Conservation (phyloP, 257 asterid species). For the Gentiana straminea region DNA sequence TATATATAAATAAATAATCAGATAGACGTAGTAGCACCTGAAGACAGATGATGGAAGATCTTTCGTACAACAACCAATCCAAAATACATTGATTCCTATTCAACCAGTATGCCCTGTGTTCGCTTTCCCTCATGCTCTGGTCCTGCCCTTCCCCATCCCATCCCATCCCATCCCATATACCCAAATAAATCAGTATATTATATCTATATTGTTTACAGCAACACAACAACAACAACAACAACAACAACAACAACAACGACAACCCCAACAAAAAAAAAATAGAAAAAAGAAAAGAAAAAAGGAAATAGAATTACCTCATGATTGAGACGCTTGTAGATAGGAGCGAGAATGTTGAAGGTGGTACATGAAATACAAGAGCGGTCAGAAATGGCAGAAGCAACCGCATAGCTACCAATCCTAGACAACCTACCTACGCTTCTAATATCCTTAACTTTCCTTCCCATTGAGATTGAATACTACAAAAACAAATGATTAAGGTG, state of each 20-base stretch:
- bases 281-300: neutral
- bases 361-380: constrained; percentile 86
- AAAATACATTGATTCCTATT: constrained; percentile 68
- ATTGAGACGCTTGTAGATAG: constrained; percentile 83
- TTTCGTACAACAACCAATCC: constrained; percentile 85
- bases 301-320: constrained; percentile 31
- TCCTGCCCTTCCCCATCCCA: constrained; percentile 51
- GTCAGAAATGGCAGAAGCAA: constrained; percentile 70
- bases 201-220: neutral
- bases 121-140: constrained; percentile 84
- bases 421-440: constrained; percentile 39
- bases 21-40: constrained; percentile 40
- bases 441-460: constrained; percentile 10
- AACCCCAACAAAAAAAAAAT: neutral
- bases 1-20: neutral
- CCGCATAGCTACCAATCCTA: constrained; percentile 72
- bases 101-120: constrained; percentile 74
- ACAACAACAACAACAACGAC: neutral
- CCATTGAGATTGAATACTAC: constrained; percentile 3
- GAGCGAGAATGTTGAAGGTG: constrained; percentile 93
- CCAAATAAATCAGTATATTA: too few relatives aligned
- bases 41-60: constrained; percentile 95
- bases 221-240: constrained; percentile 3
- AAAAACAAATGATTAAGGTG: too few relatives aligned
- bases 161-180: constrained; percentile 10